phyloP scores from a whole-genome alignment of 352 stramenopile species.

The Pythium aristosporum region DNA sequence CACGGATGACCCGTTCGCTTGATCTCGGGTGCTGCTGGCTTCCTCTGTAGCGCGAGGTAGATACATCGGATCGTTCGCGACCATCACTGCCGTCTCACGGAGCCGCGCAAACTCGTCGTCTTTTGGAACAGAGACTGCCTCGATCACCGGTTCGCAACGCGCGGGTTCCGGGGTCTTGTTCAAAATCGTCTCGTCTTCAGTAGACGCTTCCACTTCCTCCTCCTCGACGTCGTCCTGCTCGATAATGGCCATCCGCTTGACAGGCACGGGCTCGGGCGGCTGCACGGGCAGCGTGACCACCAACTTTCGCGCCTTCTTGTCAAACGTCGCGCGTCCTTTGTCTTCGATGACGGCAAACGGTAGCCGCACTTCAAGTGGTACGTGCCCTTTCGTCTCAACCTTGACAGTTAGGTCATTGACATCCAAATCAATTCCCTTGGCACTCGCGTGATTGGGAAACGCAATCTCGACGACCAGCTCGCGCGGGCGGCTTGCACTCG shows the following conservation, averaged over 20 bases:
- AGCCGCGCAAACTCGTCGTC: conserved; percentile 61
- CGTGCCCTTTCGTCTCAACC: conserved; percentile 45
- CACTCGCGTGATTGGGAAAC: conserved; percentile 55
- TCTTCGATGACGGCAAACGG: conserved; percentile 78
- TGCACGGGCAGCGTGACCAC: conserved; percentile 81
- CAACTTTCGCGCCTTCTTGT: conserved; percentile 73
- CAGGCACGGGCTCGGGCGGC: conserved; percentile 34
- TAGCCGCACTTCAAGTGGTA: conserved; percentile 51
- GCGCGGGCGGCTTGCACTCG: conserved; percentile 38
- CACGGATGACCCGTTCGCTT: neutral
- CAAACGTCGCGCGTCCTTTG: conserved; percentile 80
- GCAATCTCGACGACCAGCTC: conserved; percentile 67
- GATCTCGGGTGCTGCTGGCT: neutral
- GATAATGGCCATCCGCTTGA: conserved; percentile 37
- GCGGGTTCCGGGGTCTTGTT: neutral
- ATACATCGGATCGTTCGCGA: conserved; percentile 59
- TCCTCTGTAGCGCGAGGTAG: conserved; percentile 12
- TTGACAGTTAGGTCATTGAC: conserved; percentile 54
- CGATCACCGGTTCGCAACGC: no score
- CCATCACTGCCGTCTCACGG: conserved; percentile 63
- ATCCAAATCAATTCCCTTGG: conserved; percentile 63
- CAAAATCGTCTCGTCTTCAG: neutral
- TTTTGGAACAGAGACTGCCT: neutral
- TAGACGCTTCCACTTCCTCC: conserved; percentile 23
- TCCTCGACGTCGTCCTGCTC: conserved; percentile 31